Conservation (phyloP, 148 eudicot species). For the Dysphania ambrosioides region DNA sequence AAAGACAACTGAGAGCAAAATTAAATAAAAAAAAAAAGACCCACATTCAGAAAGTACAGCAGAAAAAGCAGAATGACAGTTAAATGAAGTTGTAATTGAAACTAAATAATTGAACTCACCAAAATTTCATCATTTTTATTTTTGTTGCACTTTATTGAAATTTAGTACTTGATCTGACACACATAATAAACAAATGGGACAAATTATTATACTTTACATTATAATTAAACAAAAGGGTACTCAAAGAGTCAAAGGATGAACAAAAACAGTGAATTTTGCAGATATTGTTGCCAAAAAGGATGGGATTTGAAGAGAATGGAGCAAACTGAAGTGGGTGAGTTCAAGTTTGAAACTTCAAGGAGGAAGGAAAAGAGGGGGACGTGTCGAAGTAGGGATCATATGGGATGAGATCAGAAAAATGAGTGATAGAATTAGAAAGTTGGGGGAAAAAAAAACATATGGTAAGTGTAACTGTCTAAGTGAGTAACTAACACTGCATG, state of each 20-base stretch:
- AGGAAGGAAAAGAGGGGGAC: slow-evolving; percentile 12
- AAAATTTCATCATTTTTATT: background rate
- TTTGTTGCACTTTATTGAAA: background rate
- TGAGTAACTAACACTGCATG: slow-evolving; percentile 22
- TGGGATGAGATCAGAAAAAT: slow-evolving; percentile 3
- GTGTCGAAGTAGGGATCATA: slow-evolving; percentile 38
- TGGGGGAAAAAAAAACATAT: background rate
- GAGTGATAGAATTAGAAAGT: background rate
- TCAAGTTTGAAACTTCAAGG: background rate
- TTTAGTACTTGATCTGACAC: slow-evolving; percentile 26
- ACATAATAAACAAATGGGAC: slow-evolving; percentile 16
- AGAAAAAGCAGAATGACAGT: slow-evolving; percentile 31
- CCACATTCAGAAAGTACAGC: slow-evolving; percentile 32
- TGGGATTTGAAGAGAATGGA: background rate
- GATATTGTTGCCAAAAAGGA: background rate
- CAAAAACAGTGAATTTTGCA: slow-evolving; percentile 18
- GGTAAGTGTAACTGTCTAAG: no score
- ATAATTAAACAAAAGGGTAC: background rate
- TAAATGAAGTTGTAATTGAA: slow-evolving; percentile 14
- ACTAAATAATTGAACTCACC: slow-evolving; percentile 16
- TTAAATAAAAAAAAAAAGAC: slow-evolving; percentile 24
- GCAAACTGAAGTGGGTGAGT: background rate
- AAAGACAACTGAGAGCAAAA: slow-evolving; percentile 12
- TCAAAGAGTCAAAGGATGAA: background rate
- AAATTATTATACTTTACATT: background rate